Base-by-base conservation (phyloP, 768 basidiomycete genomes). In the Auricularia sp. region DNA sequence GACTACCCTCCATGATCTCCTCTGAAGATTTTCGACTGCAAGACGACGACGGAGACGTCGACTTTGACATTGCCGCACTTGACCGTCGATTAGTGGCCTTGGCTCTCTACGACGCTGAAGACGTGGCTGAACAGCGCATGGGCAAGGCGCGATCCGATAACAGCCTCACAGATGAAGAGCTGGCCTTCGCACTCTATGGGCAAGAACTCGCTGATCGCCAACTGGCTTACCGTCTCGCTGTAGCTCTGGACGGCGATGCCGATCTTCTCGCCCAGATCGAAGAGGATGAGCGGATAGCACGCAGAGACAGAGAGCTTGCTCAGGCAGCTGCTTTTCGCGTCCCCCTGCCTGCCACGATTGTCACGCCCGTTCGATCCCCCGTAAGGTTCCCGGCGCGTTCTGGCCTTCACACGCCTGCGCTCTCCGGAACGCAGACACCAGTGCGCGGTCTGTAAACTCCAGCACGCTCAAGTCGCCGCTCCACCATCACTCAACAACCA, bases 171-270 rank as follows among this genome's bases (percentile, higher is more conserved):
- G 83, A 86, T 67, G 77, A 79, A 44, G 79, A 82, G 44, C 62
- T 77, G 6, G 84, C 84, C 0, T 71, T 81, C 7, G 72, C 74
- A 43, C 44, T 80, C 0, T 81, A 81, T 62, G 72, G 72, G 3
- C 74, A 79, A 35, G 74, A 76, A 16, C 70, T 78, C 34, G 70
- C 73, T 2, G 82, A 83, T 65, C 14, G 54, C 23, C 29, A 54
- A 18, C 68, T 81, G 11, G 82, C 83, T 0, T 71, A 69, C 62
- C 81, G 79, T 64, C 66, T 84, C 8, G 75, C 74, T 18, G 67
- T 67, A 3, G 80, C 81, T 3, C 67, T 81, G n/a, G 23, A 23
- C 23, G 23, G 23, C 23, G 23, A 23, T 23, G 23, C 23, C 23
- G 23, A 23, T 23, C 23, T 23, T 23, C 23, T 23, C 23, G 23